These are phyloP conservation scores for Lavandula angustifolia DNA, from an alignment of 257 asterid genomes.

Conservation along the genomic window DNA sequence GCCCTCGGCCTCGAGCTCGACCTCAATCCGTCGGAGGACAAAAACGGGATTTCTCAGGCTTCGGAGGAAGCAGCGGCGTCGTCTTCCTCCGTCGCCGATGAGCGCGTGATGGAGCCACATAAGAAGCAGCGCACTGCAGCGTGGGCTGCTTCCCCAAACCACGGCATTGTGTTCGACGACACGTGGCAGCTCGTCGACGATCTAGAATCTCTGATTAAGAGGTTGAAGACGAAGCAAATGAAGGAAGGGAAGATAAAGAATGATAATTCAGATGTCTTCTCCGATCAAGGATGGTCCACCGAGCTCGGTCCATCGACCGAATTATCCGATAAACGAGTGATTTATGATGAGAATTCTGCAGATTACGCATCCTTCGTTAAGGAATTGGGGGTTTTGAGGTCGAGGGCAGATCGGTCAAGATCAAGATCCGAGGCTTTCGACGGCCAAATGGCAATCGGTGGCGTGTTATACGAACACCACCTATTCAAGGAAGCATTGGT, in stretches of 20 bases:
- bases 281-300: slow-evolving; percentile 93
- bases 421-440: slow-evolving; percentile 97
- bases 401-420: slow-evolving; percentile 86
- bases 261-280: slow-evolving; percentile 73
- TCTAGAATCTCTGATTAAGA: slow-evolving; percentile 69
- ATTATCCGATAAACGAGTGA: slow-evolving; percentile 64
- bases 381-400: slow-evolving; percentile 84
- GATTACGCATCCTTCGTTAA: slow-evolving; percentile 75
- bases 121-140: slow-evolving; percentile 92
- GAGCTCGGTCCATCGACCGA: slow-evolving; percentile 84
- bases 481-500: slow-evolving; percentile 85
- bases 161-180: slow-evolving; percentile 90
- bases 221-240: slow-evolving; percentile 59
- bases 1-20: slow-evolving; percentile 90
- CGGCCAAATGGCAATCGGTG: slow-evolving; percentile 96
- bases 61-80: slow-evolving; percentile 74
- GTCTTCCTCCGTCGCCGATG: slow-evolving; percentile 78
- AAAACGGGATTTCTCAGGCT: slow-evolving; percentile 45
- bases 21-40: slow-evolving; percentile 53
- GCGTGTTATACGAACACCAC: slow-evolving; percentile 75
- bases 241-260: slow-evolving; percentile 84
- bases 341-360: slow-evolving; percentile 77
- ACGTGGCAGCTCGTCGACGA: slow-evolving; percentile 95
- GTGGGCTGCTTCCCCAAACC: slow-evolving; percentile 97
- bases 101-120: slow-evolving; percentile 80